Conservation (phyloP, 164 flowering plant genomes). For the Annona cherimola region DNA sequence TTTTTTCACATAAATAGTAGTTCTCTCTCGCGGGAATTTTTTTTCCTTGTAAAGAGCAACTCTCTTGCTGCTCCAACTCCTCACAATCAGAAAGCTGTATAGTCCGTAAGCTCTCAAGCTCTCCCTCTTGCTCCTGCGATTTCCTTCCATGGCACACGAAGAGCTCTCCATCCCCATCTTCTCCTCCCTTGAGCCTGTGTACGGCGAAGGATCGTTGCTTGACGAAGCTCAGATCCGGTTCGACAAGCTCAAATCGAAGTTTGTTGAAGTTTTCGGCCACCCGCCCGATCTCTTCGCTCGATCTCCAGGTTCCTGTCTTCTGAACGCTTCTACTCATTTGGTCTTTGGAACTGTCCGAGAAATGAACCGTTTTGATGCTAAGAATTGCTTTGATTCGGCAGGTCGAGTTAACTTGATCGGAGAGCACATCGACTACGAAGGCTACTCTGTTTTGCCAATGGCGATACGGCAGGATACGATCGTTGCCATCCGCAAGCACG, state of each 20-base stretch:
- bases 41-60: too few species aligned
- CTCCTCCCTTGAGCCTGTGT: slow-evolving; percentile 61
- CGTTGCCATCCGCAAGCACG: slow-evolving; percentile 65
- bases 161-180: slow-evolving; percentile 64
- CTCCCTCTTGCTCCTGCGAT: background rate
- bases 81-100: background rate
- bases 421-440: slow-evolving; percentile 95
- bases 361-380: background rate
- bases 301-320: slow-evolving; percentile 64
- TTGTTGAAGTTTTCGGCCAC: slow-evolving; percentile 50
- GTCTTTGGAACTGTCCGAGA: background rate
- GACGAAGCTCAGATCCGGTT: slow-evolving; percentile 79
- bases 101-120: background rate
- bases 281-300: slow-evolving; percentile 75
- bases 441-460: slow-evolving; percentile 97
- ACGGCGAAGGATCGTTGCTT: slow-evolving; percentile 67
- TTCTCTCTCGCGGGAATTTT: too few species aligned
- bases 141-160: slow-evolving; percentile 40
- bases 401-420: slow-evolving; percentile 98
- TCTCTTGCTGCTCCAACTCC: background rate
- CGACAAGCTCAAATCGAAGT: slow-evolving; percentile 52
- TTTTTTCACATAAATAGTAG: too few species aligned
- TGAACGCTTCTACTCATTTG: background rate
- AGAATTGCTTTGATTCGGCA: slow-evolving; percentile 8
- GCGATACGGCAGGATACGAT: slow-evolving; percentile 90